Base-by-base conservation (phyloP, 805 yeast genomes). In the Ogataea methylovora region DNA sequence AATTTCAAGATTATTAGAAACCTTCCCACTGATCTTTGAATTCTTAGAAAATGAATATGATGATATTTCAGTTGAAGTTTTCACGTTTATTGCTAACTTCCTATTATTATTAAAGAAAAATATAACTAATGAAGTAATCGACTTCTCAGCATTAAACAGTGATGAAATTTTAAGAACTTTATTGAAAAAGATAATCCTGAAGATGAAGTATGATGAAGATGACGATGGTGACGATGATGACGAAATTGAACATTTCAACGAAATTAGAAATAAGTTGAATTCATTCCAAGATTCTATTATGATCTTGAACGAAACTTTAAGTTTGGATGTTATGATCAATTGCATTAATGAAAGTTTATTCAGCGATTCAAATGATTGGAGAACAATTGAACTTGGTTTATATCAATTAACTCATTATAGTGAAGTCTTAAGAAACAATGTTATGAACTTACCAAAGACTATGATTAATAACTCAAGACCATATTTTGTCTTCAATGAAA, bases 1-100 rank as follows among this genome's bases (percentile, higher is more conserved):
- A 29, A 57, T 54, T 33, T 63, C 61, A 29, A 71, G 76, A 45
- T 63, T 84, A 14, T 54, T 77, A 20, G 72, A 73, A 37, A 63
- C 84, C 14, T 73, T 85, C 65, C 96, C 97, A 16, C 65, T 77
- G 21, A 65, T 83, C 7, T 68, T 90, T 38, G 69, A 68, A 39
- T 84, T 81, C 43, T 68, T 92, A 52, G 70, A 75, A 21, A 82
- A 86, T 54, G 94, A 81, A 42, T 87, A 80, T 51, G 97, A 92
- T 56, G 97, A 92, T 45, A 80, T 90, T 11, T 76, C 94, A 1
- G 67, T 71, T 25, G 94, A 85, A 54, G 82, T 86, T 6, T 82
- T 90, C 50, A 81, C 92, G 8, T 83, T 86, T 48, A 63, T 92
- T 30, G 74, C 84, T 25, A 83, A 77, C 34, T 87, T 79, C 52